Evolutionary conservation across 176 grass and related monocot species (phyloP).

Genomic region (Pontederia paniculata): DNA sequence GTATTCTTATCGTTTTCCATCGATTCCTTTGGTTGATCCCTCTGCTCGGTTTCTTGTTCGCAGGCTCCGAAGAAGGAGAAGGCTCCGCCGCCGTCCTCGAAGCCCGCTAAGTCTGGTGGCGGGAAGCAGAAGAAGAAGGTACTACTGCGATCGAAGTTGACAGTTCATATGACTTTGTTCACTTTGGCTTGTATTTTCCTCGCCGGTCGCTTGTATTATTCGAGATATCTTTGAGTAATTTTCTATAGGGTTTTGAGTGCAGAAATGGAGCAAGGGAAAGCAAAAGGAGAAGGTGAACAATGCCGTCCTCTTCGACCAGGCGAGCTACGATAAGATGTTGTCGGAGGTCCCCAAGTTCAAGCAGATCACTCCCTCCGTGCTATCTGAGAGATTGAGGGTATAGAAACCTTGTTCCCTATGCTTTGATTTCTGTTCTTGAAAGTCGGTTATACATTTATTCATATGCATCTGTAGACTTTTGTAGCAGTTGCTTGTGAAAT

Average conservation of each 20-base stretch:
- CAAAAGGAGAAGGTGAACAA: conserved; percentile 29
- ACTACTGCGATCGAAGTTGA: neutral
- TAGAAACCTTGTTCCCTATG: neutral
- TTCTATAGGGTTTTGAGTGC: neutral
- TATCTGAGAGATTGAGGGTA: conserved; percentile 21
- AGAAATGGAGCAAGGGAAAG: conserved; percentile 27
- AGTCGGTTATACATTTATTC: no score
- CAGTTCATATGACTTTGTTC: no score
- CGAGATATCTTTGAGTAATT: neutral
- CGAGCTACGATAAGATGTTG: conserved; percentile 21
- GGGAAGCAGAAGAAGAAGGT: conserved; percentile 28
- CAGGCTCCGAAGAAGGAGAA: conserved; percentile 21
- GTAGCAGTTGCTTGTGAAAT: no score
- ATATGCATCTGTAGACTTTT: no score
- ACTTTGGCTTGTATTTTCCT: no score
- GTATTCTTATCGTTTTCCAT: no score
- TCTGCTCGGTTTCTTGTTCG: no score
- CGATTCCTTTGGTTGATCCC: no score
- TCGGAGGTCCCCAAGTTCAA: conserved; percentile 20
- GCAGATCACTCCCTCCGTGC: conserved; percentile 17
- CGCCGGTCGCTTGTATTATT: no score
- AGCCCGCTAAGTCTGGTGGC: conserved; percentile 18
- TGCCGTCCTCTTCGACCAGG: conserved; percentile 20
- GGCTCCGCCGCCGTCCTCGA: conserved; percentile 19
- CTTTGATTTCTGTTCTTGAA: no score